phyloP scores from a whole-genome alignment of 139 green algal genomes.

The Yamagishiella unicocca region DNA sequence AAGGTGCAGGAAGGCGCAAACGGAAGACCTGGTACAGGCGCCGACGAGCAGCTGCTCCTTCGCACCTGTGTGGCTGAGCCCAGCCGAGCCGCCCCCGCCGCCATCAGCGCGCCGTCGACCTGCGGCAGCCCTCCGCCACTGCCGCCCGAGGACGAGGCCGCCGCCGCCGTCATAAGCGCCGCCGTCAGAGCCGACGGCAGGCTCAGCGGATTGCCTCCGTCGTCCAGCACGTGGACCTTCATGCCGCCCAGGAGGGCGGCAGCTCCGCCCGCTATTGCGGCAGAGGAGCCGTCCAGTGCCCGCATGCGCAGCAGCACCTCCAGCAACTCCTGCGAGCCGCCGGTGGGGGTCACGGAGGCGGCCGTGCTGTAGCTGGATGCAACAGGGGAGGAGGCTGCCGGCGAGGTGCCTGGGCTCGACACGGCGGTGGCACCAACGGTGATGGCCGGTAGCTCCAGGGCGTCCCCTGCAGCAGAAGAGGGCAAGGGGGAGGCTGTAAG shows the following conservation, averaged over 20 bases:
- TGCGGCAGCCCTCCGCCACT: neutral
- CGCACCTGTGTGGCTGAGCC: neutral
- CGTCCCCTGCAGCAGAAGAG: no score
- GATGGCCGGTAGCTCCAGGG: no score
- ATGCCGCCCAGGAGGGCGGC: neutral
- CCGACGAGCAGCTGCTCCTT: neutral
- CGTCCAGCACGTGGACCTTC: constrained; percentile 23
- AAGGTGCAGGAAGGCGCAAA: no score
- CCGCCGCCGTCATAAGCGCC: neutral
- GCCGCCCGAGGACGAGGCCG: neutral
- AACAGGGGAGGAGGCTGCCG: neutral
- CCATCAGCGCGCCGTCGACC: neutral
- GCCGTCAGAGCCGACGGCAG: constrained; percentile 9
- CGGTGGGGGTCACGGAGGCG: neutral
- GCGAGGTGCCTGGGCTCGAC: no score
- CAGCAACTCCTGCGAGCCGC: neutral
- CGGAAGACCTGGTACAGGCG: neutral
- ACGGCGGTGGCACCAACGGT: no score
- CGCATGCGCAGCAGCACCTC: constrained; percentile 30
- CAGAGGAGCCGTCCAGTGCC: neutral
- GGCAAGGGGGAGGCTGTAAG: no score
- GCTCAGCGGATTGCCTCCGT: neutral
- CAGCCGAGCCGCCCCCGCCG: neutral
- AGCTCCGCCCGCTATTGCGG: neutral
- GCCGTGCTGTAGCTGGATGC: neutral